phyloP scores from a whole-genome alignment of 768 basidiomycete species.

The Boletus sp. region DNA sequence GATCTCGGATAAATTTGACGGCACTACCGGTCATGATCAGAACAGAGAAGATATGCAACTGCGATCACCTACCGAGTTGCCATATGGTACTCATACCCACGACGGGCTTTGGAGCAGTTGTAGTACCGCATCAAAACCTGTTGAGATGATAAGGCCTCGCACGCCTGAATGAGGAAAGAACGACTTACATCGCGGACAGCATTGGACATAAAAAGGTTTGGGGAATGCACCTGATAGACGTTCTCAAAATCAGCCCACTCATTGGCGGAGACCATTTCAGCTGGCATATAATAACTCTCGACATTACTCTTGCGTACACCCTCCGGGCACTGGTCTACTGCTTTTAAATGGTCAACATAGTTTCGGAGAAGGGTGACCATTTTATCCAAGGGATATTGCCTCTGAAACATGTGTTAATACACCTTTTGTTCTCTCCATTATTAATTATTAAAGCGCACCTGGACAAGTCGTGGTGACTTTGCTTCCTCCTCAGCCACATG shows the following conservation, averaged over 20 bases:
- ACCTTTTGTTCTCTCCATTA: neutral
- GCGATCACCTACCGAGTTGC: slow-evolving; percentile 64
- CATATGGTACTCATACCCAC: slow-evolving; percentile 85
- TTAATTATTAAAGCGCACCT: slow-evolving; percentile 13
- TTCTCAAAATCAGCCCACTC: slow-evolving; percentile 86
- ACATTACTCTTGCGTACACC: slow-evolving; percentile 32
- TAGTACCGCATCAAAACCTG: slow-evolving; percentile 90
- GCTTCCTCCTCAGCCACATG: slow-evolving; percentile 16
- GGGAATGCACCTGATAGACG: slow-evolving; percentile 88
- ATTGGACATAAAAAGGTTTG: slow-evolving; percentile 75
- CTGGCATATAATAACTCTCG: slow-evolving; percentile 62
- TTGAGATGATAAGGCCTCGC: slow-evolving; percentile 10
- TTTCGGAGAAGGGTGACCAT: slow-evolving; percentile 61
- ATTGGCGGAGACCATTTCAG: slow-evolving; percentile 61
- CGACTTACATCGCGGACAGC: slow-evolving; percentile 72
- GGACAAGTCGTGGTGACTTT: slow-evolving; percentile 2
- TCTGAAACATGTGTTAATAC: slow-evolving; percentile 19
- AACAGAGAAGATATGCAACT: slow-evolving; percentile 1
- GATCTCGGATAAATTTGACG: slow-evolving; percentile 85
- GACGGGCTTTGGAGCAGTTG: slow-evolving; percentile 71
- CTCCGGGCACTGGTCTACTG: slow-evolving; percentile 40
- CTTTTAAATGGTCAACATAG: slow-evolving; percentile 55
- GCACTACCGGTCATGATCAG: slow-evolving; percentile 44
- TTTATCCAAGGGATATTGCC: slow-evolving; percentile 32
- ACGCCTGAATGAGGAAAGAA: neutral